These are phyloP conservation scores for Diaporthe amygdali DNA, from an alignment of 2,329 filamentous ascomycete genomes.

Conservation along the genomic window DNA sequence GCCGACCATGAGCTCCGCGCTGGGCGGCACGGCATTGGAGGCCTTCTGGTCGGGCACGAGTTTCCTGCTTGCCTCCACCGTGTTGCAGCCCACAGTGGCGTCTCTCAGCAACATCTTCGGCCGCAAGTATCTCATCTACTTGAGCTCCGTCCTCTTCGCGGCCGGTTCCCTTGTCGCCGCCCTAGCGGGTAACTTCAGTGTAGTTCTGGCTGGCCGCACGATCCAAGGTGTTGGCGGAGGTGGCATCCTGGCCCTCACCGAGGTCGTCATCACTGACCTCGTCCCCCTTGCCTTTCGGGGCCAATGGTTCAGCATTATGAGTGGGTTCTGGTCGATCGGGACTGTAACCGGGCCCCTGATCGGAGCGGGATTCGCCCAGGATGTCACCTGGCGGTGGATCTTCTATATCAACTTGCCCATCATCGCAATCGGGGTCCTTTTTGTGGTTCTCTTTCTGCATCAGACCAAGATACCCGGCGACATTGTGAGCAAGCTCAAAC, in stretches of 20 bases:
- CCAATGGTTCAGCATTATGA: slow-evolving; percentile 43
- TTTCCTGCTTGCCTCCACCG: slow-evolving; percentile 70
- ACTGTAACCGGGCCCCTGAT: slow-evolving; percentile 56
- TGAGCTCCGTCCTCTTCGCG: slow-evolving; percentile 38
- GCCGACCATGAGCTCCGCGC: slow-evolving; percentile 55
- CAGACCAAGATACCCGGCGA: slow-evolving; percentile 52
- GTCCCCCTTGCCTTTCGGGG: slow-evolving; percentile 48
- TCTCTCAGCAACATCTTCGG: slow-evolving; percentile 43
- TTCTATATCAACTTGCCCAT: slow-evolving; percentile 66
- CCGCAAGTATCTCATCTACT: slow-evolving; percentile 37
- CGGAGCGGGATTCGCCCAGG: slow-evolving; percentile 59
- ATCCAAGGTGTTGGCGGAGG: slow-evolving; percentile 58
- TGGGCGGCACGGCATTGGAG: slow-evolving; percentile 60
- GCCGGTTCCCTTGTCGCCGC: slow-evolving; percentile 47
- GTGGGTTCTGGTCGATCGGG: slow-evolving; percentile 59
- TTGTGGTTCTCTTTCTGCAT: slow-evolving; percentile 57
- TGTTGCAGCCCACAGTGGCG: slow-evolving; percentile 58
- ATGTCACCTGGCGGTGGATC: slow-evolving; percentile 61
- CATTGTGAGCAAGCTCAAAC: slow-evolving; percentile 52
- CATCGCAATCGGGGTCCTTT: slow-evolving; percentile 50
- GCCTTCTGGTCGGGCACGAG: slow-evolving; percentile 76
- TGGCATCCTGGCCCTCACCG: slow-evolving; percentile 52
- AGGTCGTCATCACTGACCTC: slow-evolving; percentile 52
- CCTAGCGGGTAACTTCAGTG: slow-evolving; percentile 46
- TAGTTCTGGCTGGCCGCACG: slow-evolving; percentile 53